Evolutionary conservation across 331 rosid genomes (phyloP).

Genomic region (Prunus yedoensis): DNA sequence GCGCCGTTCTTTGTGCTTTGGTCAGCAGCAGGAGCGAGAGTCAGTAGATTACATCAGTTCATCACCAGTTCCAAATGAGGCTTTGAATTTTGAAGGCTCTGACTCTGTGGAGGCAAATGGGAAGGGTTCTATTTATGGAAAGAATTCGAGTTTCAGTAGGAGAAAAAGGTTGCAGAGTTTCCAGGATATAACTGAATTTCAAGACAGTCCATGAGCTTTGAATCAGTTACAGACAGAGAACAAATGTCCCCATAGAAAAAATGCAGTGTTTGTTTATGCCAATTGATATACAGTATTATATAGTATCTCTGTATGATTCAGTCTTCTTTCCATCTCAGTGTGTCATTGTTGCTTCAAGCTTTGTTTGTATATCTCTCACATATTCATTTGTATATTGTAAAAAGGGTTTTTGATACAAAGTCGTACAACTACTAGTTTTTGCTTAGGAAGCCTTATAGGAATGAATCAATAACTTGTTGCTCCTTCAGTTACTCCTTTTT

Average conservation of each 20-base stretch:
- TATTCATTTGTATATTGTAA: background rate
- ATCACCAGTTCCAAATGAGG: constrained; percentile 38
- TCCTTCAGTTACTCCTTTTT: background rate
- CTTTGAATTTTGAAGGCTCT: constrained; percentile 20
- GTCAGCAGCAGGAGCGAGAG: constrained; percentile 33
- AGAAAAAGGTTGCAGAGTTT: constrained; percentile 65
- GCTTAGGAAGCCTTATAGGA: background rate
- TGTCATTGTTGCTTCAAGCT: background rate
- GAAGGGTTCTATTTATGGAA: constrained; percentile 17
- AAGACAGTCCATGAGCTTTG: constrained; percentile 34
- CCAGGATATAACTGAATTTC: constrained; percentile 47
- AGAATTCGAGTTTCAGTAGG: constrained; percentile 32
- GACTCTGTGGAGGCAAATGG: background rate
- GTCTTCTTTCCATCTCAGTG: background rate
- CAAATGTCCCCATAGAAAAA: background rate
- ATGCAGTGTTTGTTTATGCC: constrained; percentile 7
- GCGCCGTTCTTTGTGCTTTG: constrained; percentile 55
- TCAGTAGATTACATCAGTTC: constrained; percentile 25
- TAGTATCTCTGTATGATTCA: background rate
- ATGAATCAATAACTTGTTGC: constrained; percentile 8
- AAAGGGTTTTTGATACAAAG: background rate
- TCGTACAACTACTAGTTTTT: background rate
- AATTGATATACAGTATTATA: background rate
- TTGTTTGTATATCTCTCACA: background rate
- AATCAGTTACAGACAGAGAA: constrained; percentile 6